Conservation (phyloP, 192 early-diverging fungal genomes). For the Coemansia interrupta region DNA sequence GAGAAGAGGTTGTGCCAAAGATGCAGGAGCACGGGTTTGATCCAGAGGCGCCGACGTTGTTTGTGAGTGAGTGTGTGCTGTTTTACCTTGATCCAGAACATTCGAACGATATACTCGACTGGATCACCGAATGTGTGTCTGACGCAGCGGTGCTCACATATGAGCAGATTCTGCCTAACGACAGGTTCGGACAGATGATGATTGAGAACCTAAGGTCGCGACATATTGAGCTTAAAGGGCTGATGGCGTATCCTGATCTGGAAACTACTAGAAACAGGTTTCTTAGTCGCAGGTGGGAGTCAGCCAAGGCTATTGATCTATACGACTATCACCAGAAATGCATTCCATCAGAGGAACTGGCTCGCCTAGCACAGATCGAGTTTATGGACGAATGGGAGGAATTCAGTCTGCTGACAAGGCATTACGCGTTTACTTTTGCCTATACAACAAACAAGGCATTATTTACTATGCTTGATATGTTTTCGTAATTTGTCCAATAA, state of each 20-base stretch:
- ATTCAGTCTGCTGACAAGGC: constrained; percentile 73
- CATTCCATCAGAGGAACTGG: constrained; percentile 16
- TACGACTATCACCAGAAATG: constrained; percentile 27
- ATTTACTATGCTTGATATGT: background rate
- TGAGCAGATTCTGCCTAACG: constrained; percentile 88
- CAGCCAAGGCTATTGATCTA: constrained; percentile 59
- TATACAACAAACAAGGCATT: background rate
- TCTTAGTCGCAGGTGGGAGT: constrained; percentile 57
- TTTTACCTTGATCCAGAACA: constrained; percentile 75
- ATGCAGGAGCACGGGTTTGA: constrained; percentile 57
- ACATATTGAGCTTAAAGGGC: constrained; percentile 75
- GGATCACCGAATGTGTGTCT: constrained; percentile 57
- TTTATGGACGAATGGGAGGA: constrained; percentile 91
- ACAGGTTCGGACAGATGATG: constrained; percentile 92
- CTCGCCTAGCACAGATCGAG: constrained; percentile 70
- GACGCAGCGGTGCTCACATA: constrained; percentile 70
- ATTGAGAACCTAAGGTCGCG: constrained; percentile 74
- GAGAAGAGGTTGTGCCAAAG: constrained; percentile 55
- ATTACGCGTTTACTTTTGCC: constrained; percentile 85
- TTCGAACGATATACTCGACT: constrained; percentile 67
- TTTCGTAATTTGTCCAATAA: too few relatives aligned
- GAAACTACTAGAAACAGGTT: constrained; percentile 70
- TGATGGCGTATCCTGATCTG: constrained; percentile 70
- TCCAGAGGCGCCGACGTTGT: constrained; percentile 65
- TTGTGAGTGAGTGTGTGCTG: constrained; percentile 90